Evolutionary conservation across 257 asterid genomes (phyloP), one percentile per base, ranked within the genome.

Genomic region (Lavandula angustifolia): DNA sequence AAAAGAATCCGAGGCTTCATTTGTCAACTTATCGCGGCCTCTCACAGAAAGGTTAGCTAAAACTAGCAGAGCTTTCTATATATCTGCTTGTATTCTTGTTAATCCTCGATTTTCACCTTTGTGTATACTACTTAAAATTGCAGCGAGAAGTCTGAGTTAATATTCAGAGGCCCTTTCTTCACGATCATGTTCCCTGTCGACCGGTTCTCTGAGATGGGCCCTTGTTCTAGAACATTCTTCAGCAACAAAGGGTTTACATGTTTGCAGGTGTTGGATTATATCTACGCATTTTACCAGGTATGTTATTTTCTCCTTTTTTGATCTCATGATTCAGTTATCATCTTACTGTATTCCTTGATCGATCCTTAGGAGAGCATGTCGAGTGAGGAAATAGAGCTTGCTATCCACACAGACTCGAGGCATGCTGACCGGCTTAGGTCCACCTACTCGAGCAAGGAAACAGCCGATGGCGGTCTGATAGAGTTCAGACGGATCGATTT

Each of bases 201-300:
- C 77, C 90, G 96, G 49, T 92, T 84, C 70, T 89, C 95, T 3
- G 97, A 92, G 84, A 83, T 81, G 77, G 99, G 97, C 54, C 99
- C 96, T 1, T 56, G 82, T 72, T 84, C 97, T 7, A 87, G 82
- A 62, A 87, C 99, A 16, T 87, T 81, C 81, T 89, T 92, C 80
- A 89, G 97, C 76, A 75, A 57, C 47, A 84, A 68, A 32, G 99
- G 99, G 34, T 92, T 92, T 56, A 87, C 92, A 0, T 84, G 97
- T 71, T 64, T 87, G 80, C 97, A 87, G 76, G 85, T 89, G 34
- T 73, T 92, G 80, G 92, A 92, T 81, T 76, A 81, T 46, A 73
- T 89, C 68, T 77, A 85, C 53, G 79, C 86, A 38, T 92, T 89
- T 80, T 89, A 92, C 79, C 96, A 92, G 98, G 98, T 84, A 87